These are phyloP conservation scores for Lentinula guzmanii DNA, from an alignment of 768 basidiomycete species.

Conservation along the genomic window DNA sequence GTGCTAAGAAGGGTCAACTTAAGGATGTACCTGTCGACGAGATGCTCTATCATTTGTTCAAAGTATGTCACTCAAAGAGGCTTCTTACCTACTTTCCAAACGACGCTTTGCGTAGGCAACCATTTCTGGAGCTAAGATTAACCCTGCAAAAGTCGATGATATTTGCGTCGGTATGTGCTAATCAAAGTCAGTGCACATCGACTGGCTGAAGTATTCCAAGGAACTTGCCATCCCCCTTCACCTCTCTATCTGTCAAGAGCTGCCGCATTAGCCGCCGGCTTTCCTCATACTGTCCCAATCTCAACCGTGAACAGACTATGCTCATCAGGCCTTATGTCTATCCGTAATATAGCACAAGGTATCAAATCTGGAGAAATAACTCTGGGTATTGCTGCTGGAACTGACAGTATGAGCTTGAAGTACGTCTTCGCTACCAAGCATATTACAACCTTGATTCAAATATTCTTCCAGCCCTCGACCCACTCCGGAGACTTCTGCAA, in stretches of 20 bases:
- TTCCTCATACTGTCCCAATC: slow-evolving; percentile 82
- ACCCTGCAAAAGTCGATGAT: slow-evolving; percentile 71
- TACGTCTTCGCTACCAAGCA: slow-evolving; percentile 23
- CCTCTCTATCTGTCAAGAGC: slow-evolving; percentile 80
- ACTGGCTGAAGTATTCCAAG: slow-evolving; percentile 26
- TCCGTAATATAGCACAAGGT: slow-evolving; percentile 82
- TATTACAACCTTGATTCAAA: slow-evolving; percentile 1
- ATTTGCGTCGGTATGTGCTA: slow-evolving; percentile 68
- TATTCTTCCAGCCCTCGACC: slow-evolving; percentile 55
- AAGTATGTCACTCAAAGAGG: slow-evolving; percentile 34
- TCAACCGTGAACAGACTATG: slow-evolving; percentile 91
- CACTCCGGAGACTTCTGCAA: slow-evolving; percentile 58
- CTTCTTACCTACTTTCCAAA: background rate
- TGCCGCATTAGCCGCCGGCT: slow-evolving; percentile 83
- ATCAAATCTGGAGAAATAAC: slow-evolving; percentile 81
- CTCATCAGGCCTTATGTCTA: slow-evolving; percentile 92
- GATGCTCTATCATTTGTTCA: slow-evolving; percentile 76
- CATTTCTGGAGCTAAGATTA: slow-evolving; percentile 56
- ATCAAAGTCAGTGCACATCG: background rate
- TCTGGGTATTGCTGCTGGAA: slow-evolving; percentile 79
- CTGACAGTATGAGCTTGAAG: slow-evolving; percentile 83
- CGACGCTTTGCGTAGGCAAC: slow-evolving; percentile 42
- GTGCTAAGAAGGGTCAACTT: slow-evolving; percentile 86
- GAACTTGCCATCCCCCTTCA: slow-evolving; percentile 79
- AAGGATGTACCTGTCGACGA: slow-evolving; percentile 88